A percentile compares a stretch with the other conserved stretches of the same genome.
phyloP scores from a whole-genome alignment of 2,329 filamentous ascomycete species.

The Aspergillus sp. region DNA sequence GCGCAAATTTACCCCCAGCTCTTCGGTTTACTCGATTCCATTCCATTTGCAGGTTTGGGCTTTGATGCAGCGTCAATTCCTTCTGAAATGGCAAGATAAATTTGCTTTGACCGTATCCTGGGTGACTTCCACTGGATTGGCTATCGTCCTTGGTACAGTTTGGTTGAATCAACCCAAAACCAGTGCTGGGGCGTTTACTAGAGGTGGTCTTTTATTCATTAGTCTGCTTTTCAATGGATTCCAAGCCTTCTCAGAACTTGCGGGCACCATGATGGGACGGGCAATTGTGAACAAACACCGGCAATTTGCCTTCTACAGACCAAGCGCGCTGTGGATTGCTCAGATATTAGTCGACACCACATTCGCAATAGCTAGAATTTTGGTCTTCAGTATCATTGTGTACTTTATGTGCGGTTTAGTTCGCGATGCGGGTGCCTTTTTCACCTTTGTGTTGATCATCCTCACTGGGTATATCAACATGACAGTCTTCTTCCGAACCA shows the following conservation, averaged over 20 bases:
- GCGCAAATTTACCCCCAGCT: constrained; percentile 63
- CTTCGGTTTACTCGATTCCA: constrained; percentile 76
- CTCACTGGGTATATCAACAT: constrained; percentile 65
- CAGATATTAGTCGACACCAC: constrained; percentile 75
- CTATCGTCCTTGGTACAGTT: constrained; percentile 73
- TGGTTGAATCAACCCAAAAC: constrained; percentile 66
- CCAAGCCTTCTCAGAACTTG: constrained; percentile 75
- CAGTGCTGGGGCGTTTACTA: constrained; percentile 68
- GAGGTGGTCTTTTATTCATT: constrained; percentile 77
- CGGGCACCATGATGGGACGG: constrained; percentile 68
- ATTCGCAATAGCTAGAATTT: constrained; percentile 66
- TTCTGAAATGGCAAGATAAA: constrained; percentile 81
- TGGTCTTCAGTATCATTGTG: constrained; percentile 69
- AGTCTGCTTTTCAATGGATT: constrained; percentile 82
- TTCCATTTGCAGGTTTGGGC: constrained; percentile 81
- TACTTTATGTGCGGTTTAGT: constrained; percentile 73
- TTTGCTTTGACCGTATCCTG: constrained; percentile 72
- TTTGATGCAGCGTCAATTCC: constrained; percentile 76
- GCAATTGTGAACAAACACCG: constrained; percentile 80
- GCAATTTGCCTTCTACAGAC: constrained; percentile 76
- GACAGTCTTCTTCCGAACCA: constrained; percentile 72
- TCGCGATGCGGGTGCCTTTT: constrained; percentile 70
- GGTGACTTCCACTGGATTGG: constrained; percentile 66
- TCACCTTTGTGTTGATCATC: constrained; percentile 69
- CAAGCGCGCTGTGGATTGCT: constrained; percentile 76